Conservation (phyloP, 2,329 filamentous ascomycete genomes). For the Colletotrichum agaves region DNA sequence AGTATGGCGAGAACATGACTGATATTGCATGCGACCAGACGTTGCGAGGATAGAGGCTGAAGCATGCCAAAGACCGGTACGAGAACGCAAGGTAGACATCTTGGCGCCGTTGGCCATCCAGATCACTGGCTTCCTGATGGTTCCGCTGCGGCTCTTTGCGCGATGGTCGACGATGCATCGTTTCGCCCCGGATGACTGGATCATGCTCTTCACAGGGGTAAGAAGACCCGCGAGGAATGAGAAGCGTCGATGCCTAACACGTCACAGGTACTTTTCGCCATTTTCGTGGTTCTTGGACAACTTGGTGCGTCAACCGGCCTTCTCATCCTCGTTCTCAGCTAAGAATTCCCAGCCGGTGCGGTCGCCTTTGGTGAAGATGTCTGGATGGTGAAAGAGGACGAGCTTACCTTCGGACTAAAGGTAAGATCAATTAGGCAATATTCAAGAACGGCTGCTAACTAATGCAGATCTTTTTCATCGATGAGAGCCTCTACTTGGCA, state of each 20-base stretch:
- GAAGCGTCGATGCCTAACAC: neutral
- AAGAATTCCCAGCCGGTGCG: constrained; percentile 38
- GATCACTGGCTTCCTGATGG: constrained; percentile 46
- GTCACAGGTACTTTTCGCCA: constrained; percentile 43
- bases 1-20: constrained; percentile 5
- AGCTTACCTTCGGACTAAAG: constrained; percentile 46
- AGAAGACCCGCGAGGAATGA: neutral
- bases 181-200: constrained; percentile 52
- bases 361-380: constrained; percentile 51
- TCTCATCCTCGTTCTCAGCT: neutral
- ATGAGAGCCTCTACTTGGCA: constrained; percentile 47
- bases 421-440: constrained; percentile 29
- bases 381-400: constrained; percentile 46
- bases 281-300: constrained; percentile 47
- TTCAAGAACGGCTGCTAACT: neutral
- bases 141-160: constrained; percentile 51
- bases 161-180: constrained; percentile 46
- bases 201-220: constrained; percentile 50
- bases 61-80: constrained; percentile 45
- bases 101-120: constrained; percentile 50
- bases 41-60: constrained; percentile 47
- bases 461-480: constrained; percentile 44
- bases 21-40: constrained; percentile 40
- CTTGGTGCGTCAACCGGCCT: constrained; percentile 41
- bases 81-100: constrained; percentile 47